Base-by-base conservation (phyloP, 2,329 filamentous ascomycete genomes). In the Phialophora macrospora region DNA sequence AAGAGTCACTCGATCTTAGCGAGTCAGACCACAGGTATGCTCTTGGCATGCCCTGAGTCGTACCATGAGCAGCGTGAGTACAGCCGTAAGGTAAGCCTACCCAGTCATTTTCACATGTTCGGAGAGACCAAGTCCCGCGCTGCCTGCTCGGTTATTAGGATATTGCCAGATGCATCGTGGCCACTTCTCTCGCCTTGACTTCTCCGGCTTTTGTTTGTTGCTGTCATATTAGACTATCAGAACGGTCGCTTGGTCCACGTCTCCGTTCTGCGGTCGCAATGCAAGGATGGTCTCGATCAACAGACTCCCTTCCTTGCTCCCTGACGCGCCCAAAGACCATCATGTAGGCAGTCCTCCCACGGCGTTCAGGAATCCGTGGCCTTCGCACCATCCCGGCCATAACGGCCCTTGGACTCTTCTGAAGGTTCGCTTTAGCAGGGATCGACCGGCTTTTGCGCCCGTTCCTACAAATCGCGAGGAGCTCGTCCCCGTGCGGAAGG, bases 331-430 rank as follows among this genome's bases (percentile, higher is more conserved):
- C 11, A 71, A 70, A 32, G 41, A 74, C 20, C 81, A 83, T 67
- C 80, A 83, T 71, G 70, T 80, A 26, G 78, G 77, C 38, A 75
- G 62, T 26, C 81, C 81, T 4, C 80, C 80, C 6, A 78, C 78
- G 1, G 74, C 74, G 20, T 84, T 84, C 74, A 75, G 73, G 30
- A 84, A 84, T 67, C 82, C 82, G 14, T 84, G 82, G 82, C 79
- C 80, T 22, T 83, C 81, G 2, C 62, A 55, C 55, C 38, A 55
- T 30, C 41, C 49, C 20, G 26, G 48, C 34, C 57, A 62, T 24
- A 46, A 54, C 12, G 44, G 68, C 14, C 52, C 68, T 2, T 77
- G 77, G 61, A 68, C 69, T 9, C 74, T 77, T 9, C 77, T 81
- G 63, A 73, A 75, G 32, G 75, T 60, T 4, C 71, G 75, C 1